Evolutionary conservation across 208 protist genomes (phyloP), one percentile per base, ranked within the genome.

Genomic region (Naegleria fowleri): DNA sequence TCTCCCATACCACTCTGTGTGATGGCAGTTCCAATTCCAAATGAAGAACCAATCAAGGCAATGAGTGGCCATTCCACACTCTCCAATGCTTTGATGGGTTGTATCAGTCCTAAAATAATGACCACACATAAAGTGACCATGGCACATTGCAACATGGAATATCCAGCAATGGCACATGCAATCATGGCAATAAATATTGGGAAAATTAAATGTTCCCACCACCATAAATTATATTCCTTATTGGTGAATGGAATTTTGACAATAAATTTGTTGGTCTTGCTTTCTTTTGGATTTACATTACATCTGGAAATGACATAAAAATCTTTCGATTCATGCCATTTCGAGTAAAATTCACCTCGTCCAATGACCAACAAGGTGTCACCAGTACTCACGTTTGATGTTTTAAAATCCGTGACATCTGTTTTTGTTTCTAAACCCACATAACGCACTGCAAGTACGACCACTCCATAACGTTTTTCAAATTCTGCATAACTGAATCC

Each of bases 171-270:
- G 16, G 67, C 67, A 79, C 13, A 25, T 36, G 67, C 67, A 79
- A 79, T 79, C 67, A 79, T 79, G 19, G 67, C 67, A 79, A 79
- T 79, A 79, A 79, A 79, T 19, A 79, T 36, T 79, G 67, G 67
- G 29, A 79, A 79, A 79, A 79, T 79, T 33, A 79, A 79, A 33
- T 79, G 67, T 79, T 79, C 67, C 67, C 67, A 79, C 67, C 67
- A 79, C 67, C 67, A 79, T 33, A 79, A 79, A 33, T 79, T 79
- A 33, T 36, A 25, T 79, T 25, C 13, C 22, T 67, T 67, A 15
- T 67, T 67, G 4, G 55, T 67, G 55, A 67, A 67, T 67, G 55
- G 55, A 67, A 67, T 79, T n/a, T 79, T 79, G 29, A 29, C 16
- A 79, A 79, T 79, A 79, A 79, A 79, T 79, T 79, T 79, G 7